Conservation (phyloP, 306 rosid genomes). For the Styphnolobium japonicum region DNA sequence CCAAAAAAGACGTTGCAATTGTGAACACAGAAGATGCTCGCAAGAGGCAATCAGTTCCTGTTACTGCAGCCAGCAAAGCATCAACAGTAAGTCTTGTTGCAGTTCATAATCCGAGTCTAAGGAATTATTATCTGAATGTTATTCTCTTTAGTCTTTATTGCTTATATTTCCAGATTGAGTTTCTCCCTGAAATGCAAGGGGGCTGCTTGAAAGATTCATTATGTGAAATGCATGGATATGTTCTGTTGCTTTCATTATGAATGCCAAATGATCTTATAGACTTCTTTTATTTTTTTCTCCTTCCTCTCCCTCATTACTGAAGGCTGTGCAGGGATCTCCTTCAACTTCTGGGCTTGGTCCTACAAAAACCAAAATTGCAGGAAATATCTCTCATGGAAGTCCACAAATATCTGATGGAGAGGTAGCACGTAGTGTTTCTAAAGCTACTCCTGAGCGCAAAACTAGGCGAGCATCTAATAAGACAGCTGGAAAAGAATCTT, state of each 20-base stretch:
- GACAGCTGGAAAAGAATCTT: conserved; percentile 63
- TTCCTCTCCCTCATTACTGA: conserved; percentile 26
- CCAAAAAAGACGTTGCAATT: conserved; percentile 39
- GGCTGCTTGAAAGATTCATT: background rate
- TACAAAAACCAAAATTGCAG: conserved; percentile 46
- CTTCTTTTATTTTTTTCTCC: background rate
- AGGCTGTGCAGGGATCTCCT: conserved; percentile 66
- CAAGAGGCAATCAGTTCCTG: conserved; percentile 44
- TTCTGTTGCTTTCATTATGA: conserved; percentile 21
- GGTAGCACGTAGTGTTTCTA: conserved; percentile 47
- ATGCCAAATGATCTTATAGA: conserved; percentile 7
- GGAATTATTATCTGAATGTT: background rate
- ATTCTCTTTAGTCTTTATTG: conserved; percentile 7
- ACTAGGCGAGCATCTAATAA: conserved; percentile 62
- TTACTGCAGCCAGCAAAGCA: conserved; percentile 39
- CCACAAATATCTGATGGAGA: conserved; percentile 47
- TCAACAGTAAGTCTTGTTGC: conserved; percentile 38
- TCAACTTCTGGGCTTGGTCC: conserved; percentile 43
- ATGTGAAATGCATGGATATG: conserved; percentile 15
- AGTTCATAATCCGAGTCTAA: conserved; percentile 26
- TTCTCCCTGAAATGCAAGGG: conserved; percentile 7
- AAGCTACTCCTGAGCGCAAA: conserved; percentile 68
- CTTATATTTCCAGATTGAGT: conserved; percentile 14
- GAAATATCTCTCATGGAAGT: conserved; percentile 44
- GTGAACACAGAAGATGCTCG: conserved; percentile 31